phyloP scores from a whole-genome alignment of 2,329 filamentous ascomycete genomes.

The Aspergillus pseudoglaucus region DNA sequence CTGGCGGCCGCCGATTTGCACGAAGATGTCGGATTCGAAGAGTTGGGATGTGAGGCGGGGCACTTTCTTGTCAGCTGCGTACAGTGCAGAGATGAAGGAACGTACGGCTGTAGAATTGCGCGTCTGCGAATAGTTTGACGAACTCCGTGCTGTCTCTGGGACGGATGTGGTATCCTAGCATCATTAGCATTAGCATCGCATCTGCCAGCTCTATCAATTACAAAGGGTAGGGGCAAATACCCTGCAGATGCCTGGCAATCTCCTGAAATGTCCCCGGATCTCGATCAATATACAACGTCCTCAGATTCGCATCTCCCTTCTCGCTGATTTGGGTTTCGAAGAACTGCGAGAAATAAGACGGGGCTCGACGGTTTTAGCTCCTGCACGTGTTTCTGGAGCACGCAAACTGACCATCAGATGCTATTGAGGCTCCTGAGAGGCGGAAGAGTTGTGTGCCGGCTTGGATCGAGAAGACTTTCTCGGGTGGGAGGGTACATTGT shows the following conservation, averaged over 20 bases:
- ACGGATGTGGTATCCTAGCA: conserved; percentile 62
- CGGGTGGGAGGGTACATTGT: conserved; percentile 41
- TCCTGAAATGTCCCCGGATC: conserved; percentile 84
- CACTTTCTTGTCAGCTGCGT: conserved; percentile 45
- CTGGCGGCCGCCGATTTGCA: conserved; percentile 76
- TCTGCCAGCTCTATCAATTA: no score
- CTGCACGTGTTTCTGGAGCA: no score
- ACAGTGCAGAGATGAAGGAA: conserved; percentile 2
- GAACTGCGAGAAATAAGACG: conserved; percentile 93
- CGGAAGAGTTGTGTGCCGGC: conserved; percentile 64
- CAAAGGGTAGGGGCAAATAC: no score
- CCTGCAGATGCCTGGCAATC: conserved; percentile 84
- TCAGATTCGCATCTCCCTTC: conserved; percentile 52
- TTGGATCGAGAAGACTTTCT: conserved; percentile 64
- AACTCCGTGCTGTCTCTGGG: conserved; percentile 80
- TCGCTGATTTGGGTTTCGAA: conserved; percentile 74
- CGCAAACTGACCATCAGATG: conserved; percentile 67
- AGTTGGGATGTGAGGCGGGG: conserved; percentile 85
- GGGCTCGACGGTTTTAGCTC: conserved; percentile 53
- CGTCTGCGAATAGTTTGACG: conserved; percentile 87
- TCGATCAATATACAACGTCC: conserved; percentile 89
- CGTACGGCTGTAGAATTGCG: conserved; percentile 84
- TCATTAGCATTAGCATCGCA: conserved; percentile 6
- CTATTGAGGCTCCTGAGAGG: conserved; percentile 62
- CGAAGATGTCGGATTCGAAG: conserved; percentile 86